Base-by-base conservation (phyloP, 306 rosid genomes). In the Prunus persica region DNA sequence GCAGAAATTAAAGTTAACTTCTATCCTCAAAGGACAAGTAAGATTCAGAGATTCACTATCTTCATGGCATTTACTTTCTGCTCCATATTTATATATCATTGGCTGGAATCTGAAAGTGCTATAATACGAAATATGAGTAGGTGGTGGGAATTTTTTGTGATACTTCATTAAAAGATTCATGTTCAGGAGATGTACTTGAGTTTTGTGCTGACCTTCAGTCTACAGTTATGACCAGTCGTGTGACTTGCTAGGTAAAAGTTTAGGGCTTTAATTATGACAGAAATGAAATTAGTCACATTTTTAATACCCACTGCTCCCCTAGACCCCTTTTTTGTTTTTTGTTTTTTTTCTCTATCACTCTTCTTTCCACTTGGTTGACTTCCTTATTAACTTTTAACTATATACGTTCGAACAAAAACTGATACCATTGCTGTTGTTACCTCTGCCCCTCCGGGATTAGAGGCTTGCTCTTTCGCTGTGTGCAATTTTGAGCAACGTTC, bases 21-120 rank as follows among this genome's bases (percentile, higher is more conserved):
- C 93, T 79, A 87, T 96, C 84, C 89, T 96, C 80, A 89, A 86
- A 83, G 98, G 93, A 80, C 98, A 96, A 89, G 99, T 96, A 88
- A 83, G 88, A 83, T 88, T 87, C 85, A 16, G 61, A 72, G 72
- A 61, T 69, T 71, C 77, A 46, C 72, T 75, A 50, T 65, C 72
- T 89, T 82, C 24, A 16, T 67, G 74, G 62, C 32, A 74, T 41
- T 78, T 71, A 24, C 16, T 50, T 66, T 66, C 51, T 76, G 66
- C 28, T 69, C 54, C 63, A 79, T 22, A 52, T 66, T 50, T 24
- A 25, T 16, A 25, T 72, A 41, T 16, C 24, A 24, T 58, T 56
- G 67, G 43, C 67, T 57, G 67, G 27, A 25, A 72, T 72, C 43
- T 6, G 34, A 11, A 72, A 16, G 24, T 72, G 76, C 14, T 55